Base-by-base conservation (phyloP, 768 basidiomycete genomes). In the Podaxis carcinomalis region DNA sequence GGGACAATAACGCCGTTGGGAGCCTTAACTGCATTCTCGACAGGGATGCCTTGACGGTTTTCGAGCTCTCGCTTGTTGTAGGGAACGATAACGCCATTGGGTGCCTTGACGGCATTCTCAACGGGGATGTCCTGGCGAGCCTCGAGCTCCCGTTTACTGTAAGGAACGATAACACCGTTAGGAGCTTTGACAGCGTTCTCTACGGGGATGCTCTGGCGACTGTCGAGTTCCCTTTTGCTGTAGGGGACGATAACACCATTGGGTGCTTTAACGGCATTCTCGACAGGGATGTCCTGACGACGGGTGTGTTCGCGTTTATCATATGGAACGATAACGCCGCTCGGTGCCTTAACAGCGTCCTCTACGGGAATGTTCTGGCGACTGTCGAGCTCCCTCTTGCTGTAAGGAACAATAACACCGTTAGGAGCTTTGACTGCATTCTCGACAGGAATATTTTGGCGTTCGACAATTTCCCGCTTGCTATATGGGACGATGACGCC, bases 281-380 rank as follows among this genome's bases (percentile, higher is more conserved):
- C 72, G 3, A 65, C 71, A 2, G 73, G 71, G 47, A 74, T 72
- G 23, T 69, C 68, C 50, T 68, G 65, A 21, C 68, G 63, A 13
- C 27, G 27, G 27, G 27, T 28, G 27, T 28, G 27, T 32, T 74
- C 69, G 39, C 76, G 75, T 57, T 72, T 75, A 51, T 72, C 64
- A 70, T 82, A 84, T 19, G 77, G 77, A 13, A 68, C 74, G 51
- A 85, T 82, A 6, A 69, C 72, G 50, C 69, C 69, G 5, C 66
- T 51, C 5, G 66, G 65, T 0, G 70, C 57, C 42, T 66, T 73
- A 21, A 65, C 65, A 1, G 72, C 51, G 1, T 66, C 60, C 35
- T 73, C 69, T 0, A 64, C 68, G 0, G 69, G 72, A 23, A 70
- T 68, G 25, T 46, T 32, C 21, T 61, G 49, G 21, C 56, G 39